These are phyloP conservation scores for Cyberlindnera euphorbiiphila DNA, from an alignment of 805 yeast species.

Conservation along the genomic window DNA sequence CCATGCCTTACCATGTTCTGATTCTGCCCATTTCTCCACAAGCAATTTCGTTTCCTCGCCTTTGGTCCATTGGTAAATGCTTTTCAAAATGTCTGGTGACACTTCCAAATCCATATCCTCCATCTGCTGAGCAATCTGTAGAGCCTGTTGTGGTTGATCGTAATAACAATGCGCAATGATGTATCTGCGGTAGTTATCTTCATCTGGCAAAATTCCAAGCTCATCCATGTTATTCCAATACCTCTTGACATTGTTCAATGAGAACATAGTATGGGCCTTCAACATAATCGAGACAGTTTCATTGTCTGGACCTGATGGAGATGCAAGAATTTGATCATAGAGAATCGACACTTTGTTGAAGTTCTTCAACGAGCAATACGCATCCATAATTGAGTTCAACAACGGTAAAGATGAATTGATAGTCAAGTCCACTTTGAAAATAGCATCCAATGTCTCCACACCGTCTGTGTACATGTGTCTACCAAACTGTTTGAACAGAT, in stretches of 20 bases:
- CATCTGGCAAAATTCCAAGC: constrained; percentile 49
- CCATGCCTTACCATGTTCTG: constrained; percentile 36
- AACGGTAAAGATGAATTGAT: constrained; percentile 53
- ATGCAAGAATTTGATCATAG: constrained; percentile 56
- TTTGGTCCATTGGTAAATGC: constrained; percentile 42
- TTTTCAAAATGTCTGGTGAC: constrained; percentile 40
- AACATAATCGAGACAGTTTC: constrained; percentile 67
- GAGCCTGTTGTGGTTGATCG: constrained; percentile 55
- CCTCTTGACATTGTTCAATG: constrained; percentile 51
- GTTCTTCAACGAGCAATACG: constrained; percentile 57
- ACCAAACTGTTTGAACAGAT: constrained; percentile 60
- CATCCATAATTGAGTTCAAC: constrained; percentile 60
- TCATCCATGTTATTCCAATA: constrained; percentile 55
- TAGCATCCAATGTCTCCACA: constrained; percentile 57
- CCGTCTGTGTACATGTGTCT: constrained; percentile 58
- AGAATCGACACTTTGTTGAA: constrained; percentile 52
- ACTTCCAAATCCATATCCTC: constrained; percentile 44
- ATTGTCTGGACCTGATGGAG: constrained; percentile 49
- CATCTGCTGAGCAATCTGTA: constrained; percentile 44
- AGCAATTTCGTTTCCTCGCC: constrained; percentile 16
- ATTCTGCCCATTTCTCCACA: constrained; percentile 35
- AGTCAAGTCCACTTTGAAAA: constrained; percentile 57
- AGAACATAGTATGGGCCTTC: constrained; percentile 51
- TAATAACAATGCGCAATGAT: constrained; percentile 68
- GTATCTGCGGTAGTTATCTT: constrained; percentile 52